Evolutionary conservation across 768 basidiomycete genomes (phyloP).

Genomic region (Hemileccinum rubropunctum): DNA sequence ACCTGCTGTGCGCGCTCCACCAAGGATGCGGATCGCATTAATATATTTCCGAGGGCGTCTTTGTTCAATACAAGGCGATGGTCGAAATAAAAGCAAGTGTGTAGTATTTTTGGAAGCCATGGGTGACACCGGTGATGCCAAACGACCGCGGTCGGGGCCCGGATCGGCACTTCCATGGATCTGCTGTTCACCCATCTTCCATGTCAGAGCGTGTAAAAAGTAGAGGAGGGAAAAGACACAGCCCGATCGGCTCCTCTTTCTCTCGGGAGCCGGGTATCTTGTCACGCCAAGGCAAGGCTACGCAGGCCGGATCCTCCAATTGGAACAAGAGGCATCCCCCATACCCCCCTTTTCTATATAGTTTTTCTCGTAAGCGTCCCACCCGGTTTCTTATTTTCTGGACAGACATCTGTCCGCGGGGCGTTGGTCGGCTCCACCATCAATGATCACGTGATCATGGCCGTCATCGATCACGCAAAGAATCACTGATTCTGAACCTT

Average conservation of each 20-base stretch:
- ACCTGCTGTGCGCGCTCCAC: too few species aligned
- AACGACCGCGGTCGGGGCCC: not conserved
- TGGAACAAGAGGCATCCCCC: not conserved
- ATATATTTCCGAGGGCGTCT: too few species aligned
- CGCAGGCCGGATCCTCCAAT: not conserved
- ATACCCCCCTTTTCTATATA: not conserved
- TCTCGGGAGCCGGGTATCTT: not conserved
- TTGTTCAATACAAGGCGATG: too few species aligned
- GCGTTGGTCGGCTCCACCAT: not conserved
- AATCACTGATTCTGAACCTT: too few species aligned
- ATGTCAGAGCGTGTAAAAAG: not conserved
- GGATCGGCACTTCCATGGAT: not conserved
- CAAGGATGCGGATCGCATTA: too few species aligned
- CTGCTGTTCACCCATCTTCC: not conserved
- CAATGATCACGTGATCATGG: not conserved
- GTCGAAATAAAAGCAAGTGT: too few species aligned
- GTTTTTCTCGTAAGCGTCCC: not conserved
- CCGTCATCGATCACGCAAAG: too few species aligned
- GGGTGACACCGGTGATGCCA: too few species aligned
- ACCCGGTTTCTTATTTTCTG: too few species aligned
- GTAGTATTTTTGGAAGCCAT: too few species aligned
- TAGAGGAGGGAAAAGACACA: conserved; percentile 3
- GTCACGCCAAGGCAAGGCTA: not conserved
- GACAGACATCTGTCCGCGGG: too few species aligned
- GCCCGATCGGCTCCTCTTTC: not conserved